phyloP scores from a whole-genome alignment of 306 rosid genomes.

The Prunus davidiana region DNA sequence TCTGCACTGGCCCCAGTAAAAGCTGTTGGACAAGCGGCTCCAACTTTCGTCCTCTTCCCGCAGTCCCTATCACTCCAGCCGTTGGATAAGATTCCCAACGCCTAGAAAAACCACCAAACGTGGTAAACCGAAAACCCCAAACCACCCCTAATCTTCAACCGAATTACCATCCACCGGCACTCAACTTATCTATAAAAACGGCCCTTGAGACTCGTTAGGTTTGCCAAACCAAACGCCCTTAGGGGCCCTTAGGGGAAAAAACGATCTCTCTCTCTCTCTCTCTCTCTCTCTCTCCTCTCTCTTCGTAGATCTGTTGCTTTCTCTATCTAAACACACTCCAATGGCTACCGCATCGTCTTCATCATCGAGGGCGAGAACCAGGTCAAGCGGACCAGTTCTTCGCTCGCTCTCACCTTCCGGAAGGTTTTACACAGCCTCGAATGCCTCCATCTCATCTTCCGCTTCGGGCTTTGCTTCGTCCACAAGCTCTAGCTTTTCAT shows the following conservation, averaged over 20 bases:
- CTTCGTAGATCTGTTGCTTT: neutral
- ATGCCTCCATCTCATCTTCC: slow-evolving; percentile 40
- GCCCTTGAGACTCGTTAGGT: slow-evolving; percentile 78
- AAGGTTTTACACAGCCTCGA: slow-evolving; percentile 56
- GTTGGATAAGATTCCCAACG: slow-evolving; percentile 60
- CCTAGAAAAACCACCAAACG: neutral
- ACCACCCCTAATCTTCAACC: neutral
- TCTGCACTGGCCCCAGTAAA: slow-evolving; percentile 6
- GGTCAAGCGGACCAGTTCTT: slow-evolving; percentile 68
- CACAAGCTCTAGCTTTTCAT: slow-evolving; percentile 54
- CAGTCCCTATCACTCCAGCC: slow-evolving; percentile 47
- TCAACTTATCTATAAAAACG: slow-evolving; percentile 42
- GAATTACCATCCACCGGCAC: slow-evolving; percentile 36
- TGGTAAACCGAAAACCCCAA: neutral
- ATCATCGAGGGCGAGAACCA: slow-evolving; percentile 30
- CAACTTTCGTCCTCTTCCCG: slow-evolving; percentile 27
- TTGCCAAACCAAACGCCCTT: slow-evolving; percentile 85
- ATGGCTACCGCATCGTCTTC: slow-evolving; percentile 62
- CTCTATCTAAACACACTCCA: neutral
- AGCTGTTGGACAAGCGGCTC: slow-evolving; percentile 30
- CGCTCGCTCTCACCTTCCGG: slow-evolving; percentile 76
- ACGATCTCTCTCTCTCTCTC: neutral
- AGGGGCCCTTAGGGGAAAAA: slow-evolving; percentile 39
- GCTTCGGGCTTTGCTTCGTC: slow-evolving; percentile 80
- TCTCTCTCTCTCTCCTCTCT: neutral